These are phyloP conservation scores for Obba rivulosa DNA, from an alignment of 768 basidiomycete genomes.

Conservation along the genomic window DNA sequence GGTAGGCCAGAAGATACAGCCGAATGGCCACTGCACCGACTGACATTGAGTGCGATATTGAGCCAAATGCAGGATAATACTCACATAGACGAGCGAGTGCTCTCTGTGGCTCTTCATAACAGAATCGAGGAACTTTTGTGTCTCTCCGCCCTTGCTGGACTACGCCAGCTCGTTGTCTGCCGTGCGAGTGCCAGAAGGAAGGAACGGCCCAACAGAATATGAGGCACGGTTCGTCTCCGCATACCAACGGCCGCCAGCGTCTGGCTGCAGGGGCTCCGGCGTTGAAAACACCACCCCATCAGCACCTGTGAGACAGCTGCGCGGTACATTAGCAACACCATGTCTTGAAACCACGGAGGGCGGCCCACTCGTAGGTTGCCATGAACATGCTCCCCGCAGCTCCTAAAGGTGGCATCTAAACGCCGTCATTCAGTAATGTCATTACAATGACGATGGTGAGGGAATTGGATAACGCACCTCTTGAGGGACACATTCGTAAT, in stretches of 20 bases:
- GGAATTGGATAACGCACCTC: neutral
- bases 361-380: too few relatives aligned
- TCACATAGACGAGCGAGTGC: neutral
- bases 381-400: too few relatives aligned
- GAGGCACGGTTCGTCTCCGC: conserved; percentile 2
- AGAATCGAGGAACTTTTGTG: neutral
- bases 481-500: neutral
- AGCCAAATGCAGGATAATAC: neutral
- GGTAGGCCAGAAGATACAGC: conserved; percentile 5
- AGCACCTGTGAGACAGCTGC: neutral
- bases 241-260: conserved; percentile 6
- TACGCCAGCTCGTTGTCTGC: conserved; percentile 6
- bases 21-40: conserved; percentile 3
- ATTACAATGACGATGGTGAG: too few relatives aligned
- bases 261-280: conserved; percentile 6
- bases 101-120: neutral
- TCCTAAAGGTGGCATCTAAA: too few relatives aligned
- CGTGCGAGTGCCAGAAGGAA: conserved; percentile 1
- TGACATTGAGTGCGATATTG: conserved; percentile 11
- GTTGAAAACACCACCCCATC: conserved; percentile 11
- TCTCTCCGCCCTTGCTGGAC: conserved; percentile 6
- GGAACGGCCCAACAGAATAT: conserved; percentile 7
- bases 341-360: too few relatives aligned
- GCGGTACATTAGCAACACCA: too few relatives aligned
- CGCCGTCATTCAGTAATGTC: too few relatives aligned